phyloP scores from a whole-genome alignment of 768 basidiomycete genomes.

The Nidularia sp. region DNA sequence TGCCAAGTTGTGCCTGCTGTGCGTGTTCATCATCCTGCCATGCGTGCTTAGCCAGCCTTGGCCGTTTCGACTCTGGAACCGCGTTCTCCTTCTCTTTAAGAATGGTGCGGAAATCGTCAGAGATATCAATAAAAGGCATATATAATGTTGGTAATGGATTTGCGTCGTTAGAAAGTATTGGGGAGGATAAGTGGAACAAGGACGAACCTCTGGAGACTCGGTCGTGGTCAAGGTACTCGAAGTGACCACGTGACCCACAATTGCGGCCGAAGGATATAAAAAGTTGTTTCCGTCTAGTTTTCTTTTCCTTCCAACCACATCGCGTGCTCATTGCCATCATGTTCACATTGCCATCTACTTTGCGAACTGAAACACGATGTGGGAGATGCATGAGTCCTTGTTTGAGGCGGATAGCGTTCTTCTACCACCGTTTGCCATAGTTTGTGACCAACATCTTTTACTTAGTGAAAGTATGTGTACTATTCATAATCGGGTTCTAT shows the following conservation, averaged over 20 bases:
- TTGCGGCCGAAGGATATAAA: not conserved
- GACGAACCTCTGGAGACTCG: too few species aligned
- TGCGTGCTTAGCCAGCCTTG: slow-evolving; percentile 32
- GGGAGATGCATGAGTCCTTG: slow-evolving; percentile 44
- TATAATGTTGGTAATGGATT: not conserved
- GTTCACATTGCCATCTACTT: not conserved
- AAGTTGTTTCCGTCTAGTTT: not conserved
- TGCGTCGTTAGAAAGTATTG: not conserved
- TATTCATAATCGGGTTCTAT: not conserved
- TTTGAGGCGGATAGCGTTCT: slow-evolving; percentile 68
- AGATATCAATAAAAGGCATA: slow-evolving; percentile 62
- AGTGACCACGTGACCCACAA: too few species aligned
- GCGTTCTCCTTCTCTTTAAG: slow-evolving; percentile 41
- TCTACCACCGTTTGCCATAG: slow-evolving; percentile 64
- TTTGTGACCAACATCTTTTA: slow-evolving; percentile 25
- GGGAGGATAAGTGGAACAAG: not conserved
- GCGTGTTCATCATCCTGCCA: slow-evolving; percentile 29
- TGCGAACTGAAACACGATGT: slow-evolving; percentile 7
- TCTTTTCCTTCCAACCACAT: not conserved
- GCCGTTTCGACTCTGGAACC: slow-evolving; percentile 44
- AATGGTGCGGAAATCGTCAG: slow-evolving; percentile 54
- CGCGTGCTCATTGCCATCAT: not conserved
- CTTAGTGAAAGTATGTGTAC: slow-evolving; percentile 1
- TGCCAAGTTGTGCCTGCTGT: slow-evolving; percentile 40
- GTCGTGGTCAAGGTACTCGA: too few species aligned